These are phyloP conservation scores for Cicer cuneatum DNA, from an alignment of 306 rosid species.

Conservation along the genomic window DNA sequence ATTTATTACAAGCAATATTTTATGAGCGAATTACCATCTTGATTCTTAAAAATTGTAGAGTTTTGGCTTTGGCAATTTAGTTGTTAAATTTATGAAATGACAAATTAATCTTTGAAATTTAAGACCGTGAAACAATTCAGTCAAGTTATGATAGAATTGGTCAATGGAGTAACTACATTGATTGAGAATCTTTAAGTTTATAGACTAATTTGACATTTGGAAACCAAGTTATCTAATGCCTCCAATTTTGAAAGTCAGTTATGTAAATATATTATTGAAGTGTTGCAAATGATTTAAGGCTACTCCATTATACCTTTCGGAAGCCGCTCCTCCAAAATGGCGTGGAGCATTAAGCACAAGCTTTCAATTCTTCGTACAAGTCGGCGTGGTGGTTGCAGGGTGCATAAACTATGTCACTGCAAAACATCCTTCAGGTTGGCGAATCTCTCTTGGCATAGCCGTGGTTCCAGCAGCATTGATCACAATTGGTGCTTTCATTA, in stretches of 20 bases:
- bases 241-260: background rate
- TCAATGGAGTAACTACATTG: background rate
- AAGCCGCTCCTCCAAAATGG: conserved; percentile 78
- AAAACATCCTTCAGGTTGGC: conserved; percentile 61
- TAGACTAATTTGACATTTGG: background rate
- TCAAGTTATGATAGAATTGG: background rate
- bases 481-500: conserved; percentile 56
- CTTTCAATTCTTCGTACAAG: conserved; percentile 51
- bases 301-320: conserved; percentile 70
- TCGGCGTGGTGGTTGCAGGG: conserved; percentile 59
- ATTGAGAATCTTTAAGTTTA: background rate
- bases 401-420: conserved; percentile 55
- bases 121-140: background rate
- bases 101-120: background rate
- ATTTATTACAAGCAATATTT: background rate
- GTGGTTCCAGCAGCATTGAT: conserved; percentile 59
- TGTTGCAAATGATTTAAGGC: conserved; percentile 45
- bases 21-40: background rate
- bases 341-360: conserved; percentile 70
- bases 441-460: conserved; percentile 64
- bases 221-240: background rate
- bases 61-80: background rate
- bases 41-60: background rate
- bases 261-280: background rate
- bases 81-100: background rate